Base-by-base conservation (phyloP, 371 early-diverging fungal species). In the Mortierella sp. region DNA sequence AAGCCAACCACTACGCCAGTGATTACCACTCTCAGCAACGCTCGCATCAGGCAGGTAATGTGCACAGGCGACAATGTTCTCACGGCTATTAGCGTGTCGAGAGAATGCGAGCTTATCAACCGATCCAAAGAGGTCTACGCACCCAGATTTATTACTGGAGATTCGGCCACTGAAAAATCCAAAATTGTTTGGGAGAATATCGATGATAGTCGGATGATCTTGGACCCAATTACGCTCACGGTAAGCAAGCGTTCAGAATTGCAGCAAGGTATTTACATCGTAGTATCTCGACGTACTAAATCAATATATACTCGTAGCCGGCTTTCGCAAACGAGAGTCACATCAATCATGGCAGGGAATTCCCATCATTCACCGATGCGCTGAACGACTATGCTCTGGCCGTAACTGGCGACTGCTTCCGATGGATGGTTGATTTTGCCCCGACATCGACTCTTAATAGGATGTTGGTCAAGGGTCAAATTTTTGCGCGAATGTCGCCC, bases 401-500 rank as follows among this genome's bases (percentile, higher is more conserved):
- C 2, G 91, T 97, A 13, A 97, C 98, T 0, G 99, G 99, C 32
- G 97, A 98, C 65, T 96, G 96, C 16, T 97, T 98, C 84, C 91
- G 97, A 40, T 95, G 93, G 91, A 92, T 97, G 90, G 88, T 97
- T n/a, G 97, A 97, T 71, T 88, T 90, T 85, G 90, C 92, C 0
- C 87, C 92, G 0, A 81, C 83, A 15, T 88, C 92, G n/a, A 87
- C 91, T 7, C 68, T 96, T 36, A 85, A 89, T 22, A 87, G 96
- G 63, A 93, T 97, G 94, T 87, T 99, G 24, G 91, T 95, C 60
- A 96, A 96, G 69, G 94, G 94, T 8, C 94, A 94, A 28, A 92
- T 99, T 41, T 99, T 95, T 87, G 98, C 99, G 1, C 91, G 99
- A 69, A 99, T 99, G 99, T 98, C 97, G 1, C 99, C 99, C 0